phyloP scores from a whole-genome alignment of 345 rosid species.

The Brassica napus region Da-Ae NC_063447.1:52270001-52270500 shows the following conservation, averaged over 20 bases:
- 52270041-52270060: too few species aligned
- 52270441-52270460: slow-evolving; percentile 16
- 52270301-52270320: slow-evolving; percentile 89
- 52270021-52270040: too few species aligned
- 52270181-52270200: slow-evolving; percentile 83
- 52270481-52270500: slow-evolving; percentile 53
- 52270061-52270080: too few species aligned
- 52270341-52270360: slow-evolving; percentile 90
- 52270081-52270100: too few species aligned
- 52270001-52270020: too few species aligned
- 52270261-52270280: slow-evolving; percentile 68
- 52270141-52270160: slow-evolving; percentile 37
- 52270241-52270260: slow-evolving; percentile 18
- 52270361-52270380: slow-evolving; percentile 95
- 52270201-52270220: slow-evolving; percentile 62
- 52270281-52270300: slow-evolving; percentile 96
- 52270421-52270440: slow-evolving; percentile 95
- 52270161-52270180: slow-evolving; percentile 53
- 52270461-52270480: too few species aligned
- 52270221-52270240: slow-evolving; percentile 88
- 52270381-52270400: slow-evolving; percentile 80
- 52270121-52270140: too few species aligned
- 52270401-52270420: slow-evolving; percentile 95
- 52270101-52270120: too few species aligned
- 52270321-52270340: slow-evolving; percentile 87